Conservation (phyloP, 768 basidiomycete genomes). For the Leucosporidium scottii region DNA sequence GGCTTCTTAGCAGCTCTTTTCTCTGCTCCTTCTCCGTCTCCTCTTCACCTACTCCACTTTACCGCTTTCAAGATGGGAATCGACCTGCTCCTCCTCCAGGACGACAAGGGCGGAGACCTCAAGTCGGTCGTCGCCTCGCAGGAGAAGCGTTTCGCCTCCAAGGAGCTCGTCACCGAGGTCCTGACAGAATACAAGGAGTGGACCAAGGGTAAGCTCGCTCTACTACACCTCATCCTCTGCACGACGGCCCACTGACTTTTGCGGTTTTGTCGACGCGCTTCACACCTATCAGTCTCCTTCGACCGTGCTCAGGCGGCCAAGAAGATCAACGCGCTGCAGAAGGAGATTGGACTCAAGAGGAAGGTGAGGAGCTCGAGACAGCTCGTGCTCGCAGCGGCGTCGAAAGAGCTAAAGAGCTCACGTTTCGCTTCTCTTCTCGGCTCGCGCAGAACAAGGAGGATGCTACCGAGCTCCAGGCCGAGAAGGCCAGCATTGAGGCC, state of each 20-base stretch:
- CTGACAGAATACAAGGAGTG: constrained; percentile 85
- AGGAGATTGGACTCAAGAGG: constrained; percentile 87
- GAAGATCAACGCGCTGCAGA: constrained; percentile 82
- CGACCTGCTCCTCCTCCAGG: constrained; percentile 35
- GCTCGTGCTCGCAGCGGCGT: not conserved
- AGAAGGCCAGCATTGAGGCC: constrained; percentile 78
- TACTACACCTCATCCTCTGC: not conserved
- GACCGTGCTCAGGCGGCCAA: constrained; percentile 71
- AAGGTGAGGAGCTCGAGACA: constrained; percentile 52
- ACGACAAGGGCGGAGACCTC: constrained; percentile 67
- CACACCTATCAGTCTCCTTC: constrained; percentile 61
- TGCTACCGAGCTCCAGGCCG: constrained; percentile 74
- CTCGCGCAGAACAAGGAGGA: constrained; percentile 71
- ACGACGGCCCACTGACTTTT: not conserved
- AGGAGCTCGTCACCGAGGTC: constrained; percentile 89
- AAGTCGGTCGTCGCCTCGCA: constrained; percentile 86
- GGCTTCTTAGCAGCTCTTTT: not conserved
- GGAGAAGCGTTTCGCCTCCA: constrained; percentile 76
- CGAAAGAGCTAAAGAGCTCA: not conserved
- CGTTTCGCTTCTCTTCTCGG: not conserved
- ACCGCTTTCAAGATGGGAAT: constrained; percentile 33
- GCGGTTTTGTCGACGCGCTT: not conserved
- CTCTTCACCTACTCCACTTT: not conserved
- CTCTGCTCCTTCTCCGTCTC: not conserved
- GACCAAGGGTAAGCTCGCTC: constrained; percentile 73